These are phyloP conservation scores for Bertia moriformis DNA, from an alignment of 2,329 filamentous ascomycete species.

Conservation along the genomic window DNA sequence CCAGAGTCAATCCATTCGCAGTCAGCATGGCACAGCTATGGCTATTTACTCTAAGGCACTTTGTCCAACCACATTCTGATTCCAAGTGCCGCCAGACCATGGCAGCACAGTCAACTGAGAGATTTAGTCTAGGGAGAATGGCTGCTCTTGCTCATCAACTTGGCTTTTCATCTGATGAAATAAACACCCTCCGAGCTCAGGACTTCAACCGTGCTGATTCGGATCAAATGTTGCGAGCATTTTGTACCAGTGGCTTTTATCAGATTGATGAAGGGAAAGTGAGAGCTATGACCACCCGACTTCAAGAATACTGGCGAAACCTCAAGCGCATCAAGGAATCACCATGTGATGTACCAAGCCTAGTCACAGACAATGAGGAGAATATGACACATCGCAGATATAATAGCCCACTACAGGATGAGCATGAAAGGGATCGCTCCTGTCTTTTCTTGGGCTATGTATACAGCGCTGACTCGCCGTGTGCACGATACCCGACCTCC, in stretches of 20 bases:
- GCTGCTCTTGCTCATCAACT: background rate
- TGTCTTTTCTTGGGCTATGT: background rate
- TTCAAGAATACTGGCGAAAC: background rate
- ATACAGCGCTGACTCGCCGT: background rate
- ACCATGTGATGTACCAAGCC: background rate
- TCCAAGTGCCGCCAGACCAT: background rate
- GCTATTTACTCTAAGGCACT: slow-evolving; percentile 1
- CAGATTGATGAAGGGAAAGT: background rate
- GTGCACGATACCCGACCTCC: background rate
- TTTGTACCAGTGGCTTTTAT: background rate
- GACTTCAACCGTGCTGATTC: background rate
- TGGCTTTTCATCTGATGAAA: background rate
- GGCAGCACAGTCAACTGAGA: background rate
- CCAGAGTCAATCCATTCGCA: background rate
- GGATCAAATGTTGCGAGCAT: background rate
- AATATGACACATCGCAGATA: background rate
- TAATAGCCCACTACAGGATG: background rate
- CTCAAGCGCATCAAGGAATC: background rate
- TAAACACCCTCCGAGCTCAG: background rate
- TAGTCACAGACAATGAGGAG: background rate
- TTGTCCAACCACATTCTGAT: too few relatives aligned
- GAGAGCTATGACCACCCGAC: background rate
- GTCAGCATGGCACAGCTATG: background rate
- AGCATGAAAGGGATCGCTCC: background rate
- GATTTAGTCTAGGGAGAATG: too few relatives aligned